Conservation (phyloP, 2,329 filamentous ascomycete species). For the Ascochyta rabiei region DNA sequence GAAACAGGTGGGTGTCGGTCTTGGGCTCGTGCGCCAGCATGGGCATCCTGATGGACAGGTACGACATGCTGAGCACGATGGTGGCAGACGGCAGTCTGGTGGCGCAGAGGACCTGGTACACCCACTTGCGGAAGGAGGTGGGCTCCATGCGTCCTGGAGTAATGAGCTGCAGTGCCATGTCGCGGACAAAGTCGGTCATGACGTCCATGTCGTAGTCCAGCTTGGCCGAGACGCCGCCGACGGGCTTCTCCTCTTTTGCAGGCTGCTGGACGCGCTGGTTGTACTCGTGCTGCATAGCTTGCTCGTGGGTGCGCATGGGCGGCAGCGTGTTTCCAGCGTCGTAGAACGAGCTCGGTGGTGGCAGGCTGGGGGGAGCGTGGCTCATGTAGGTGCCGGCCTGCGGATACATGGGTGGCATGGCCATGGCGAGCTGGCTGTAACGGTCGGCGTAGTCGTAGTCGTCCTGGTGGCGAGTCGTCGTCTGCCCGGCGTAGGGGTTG, state of each 20-base stretch:
- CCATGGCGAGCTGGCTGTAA: conserved; percentile 52
- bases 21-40: conserved; percentile 63
- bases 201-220: conserved; percentile 96
- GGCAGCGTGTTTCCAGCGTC: conserved; percentile 55
- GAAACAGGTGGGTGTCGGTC: conserved; percentile 76
- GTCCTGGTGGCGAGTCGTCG: conserved; percentile 51
- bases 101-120: conserved; percentile 86
- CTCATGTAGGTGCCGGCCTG: conserved; percentile 48
- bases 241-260: conserved; percentile 68
- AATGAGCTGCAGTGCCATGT: conserved; percentile 80
- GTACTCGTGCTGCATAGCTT: conserved; percentile 45
- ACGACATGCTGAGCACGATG: conserved; percentile 88
- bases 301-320: conserved; percentile 52
- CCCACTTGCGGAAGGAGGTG: conserved; percentile 85
- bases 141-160: conserved; percentile 67
- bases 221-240: conserved; percentile 88
- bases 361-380: conserved; percentile 45
- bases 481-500: conserved; percentile 51
- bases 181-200: conserved; percentile 94
- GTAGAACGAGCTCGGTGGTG: conserved; percentile 50
- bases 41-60: conserved; percentile 82
- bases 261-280: conserved; percentile 47
- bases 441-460: conserved; percentile 55
- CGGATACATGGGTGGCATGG: conserved; percentile 49
- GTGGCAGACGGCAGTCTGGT: conserved; percentile 90